Percentiles rank a stretch among this genome's conserved stretches.
phyloP scores from a whole-genome alignment of 345 rosid genomes.

The Barbarea vulgaris region DNA sequence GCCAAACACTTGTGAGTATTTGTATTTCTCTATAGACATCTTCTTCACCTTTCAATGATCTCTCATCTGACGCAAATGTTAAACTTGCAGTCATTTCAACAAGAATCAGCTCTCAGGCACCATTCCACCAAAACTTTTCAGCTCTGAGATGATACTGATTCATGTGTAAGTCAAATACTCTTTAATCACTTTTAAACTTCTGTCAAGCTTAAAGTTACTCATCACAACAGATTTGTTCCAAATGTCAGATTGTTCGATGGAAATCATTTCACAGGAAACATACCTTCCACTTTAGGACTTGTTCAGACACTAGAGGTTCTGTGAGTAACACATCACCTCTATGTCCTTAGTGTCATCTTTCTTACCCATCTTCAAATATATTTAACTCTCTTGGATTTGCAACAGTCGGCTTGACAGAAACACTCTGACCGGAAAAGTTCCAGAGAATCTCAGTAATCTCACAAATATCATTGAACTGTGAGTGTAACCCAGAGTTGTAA shows the following conservation, averaged over 20 bases:
- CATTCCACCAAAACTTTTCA: slow-evolving; percentile 68
- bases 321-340: slow-evolving; percentile 56
- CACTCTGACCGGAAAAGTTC: slow-evolving; percentile 60
- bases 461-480: slow-evolving; percentile 73
- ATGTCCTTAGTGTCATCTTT: not conserved
- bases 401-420: slow-evolving; percentile 98
- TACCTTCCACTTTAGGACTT: slow-evolving; percentile 67
- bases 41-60: slow-evolving; percentile 4
- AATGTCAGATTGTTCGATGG: slow-evolving; percentile 73
- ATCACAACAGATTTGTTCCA: slow-evolving; percentile 9
- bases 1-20: slow-evolving; percentile 87
- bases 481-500: slow-evolving; percentile 35
- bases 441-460: slow-evolving; percentile 74
- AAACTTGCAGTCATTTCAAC: slow-evolving; percentile 78
- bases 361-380: not conserved
- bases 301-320: slow-evolving; percentile 94
- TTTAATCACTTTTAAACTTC: not conserved
- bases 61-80: slow-evolving; percentile 18
- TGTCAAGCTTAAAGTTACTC: not conserved
- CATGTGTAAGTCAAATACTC: slow-evolving; percentile 69
- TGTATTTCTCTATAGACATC: not conserved
- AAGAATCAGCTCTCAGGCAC: slow-evolving; percentile 89
- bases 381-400: slow-evolving; percentile 32
- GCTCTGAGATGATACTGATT: slow-evolving; percentile 72
- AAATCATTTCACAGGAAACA: slow-evolving; percentile 65